phyloP scores from a whole-genome alignment of 225 moss, liverwort and hornwort genomes.

The Neckera pumila region DNA sequence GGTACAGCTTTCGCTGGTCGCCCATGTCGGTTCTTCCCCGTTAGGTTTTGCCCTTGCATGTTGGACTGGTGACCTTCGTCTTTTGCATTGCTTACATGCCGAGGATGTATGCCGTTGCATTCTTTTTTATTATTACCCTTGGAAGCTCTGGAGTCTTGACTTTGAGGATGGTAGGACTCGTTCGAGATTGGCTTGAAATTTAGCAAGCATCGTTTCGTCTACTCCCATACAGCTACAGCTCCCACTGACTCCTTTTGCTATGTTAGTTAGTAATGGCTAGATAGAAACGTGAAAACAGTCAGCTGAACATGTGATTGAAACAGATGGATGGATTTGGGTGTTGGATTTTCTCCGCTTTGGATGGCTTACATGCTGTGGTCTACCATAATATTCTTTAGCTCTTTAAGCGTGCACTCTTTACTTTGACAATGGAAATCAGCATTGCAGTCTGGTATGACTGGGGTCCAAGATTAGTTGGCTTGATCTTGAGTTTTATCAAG shows the following conservation, averaged over 20 bases:
- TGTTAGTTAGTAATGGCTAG: neutral
- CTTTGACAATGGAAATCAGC: neutral
- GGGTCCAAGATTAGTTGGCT: neutral
- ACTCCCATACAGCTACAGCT: neutral
- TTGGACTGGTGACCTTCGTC: neutral
- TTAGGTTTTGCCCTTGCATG: neutral
- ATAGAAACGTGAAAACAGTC: neutral
- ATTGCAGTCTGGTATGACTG: neutral
- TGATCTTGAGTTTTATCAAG: neutral
- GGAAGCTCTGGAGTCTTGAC: neutral
- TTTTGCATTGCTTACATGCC: neutral
- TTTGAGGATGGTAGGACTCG: neutral
- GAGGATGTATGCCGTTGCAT: neutral
- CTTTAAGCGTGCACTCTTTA: neutral
- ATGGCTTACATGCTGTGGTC: neutral
- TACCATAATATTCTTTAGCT: neutral
- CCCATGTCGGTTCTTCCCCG: neutral
- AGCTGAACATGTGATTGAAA: neutral
- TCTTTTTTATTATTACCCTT: neutral
- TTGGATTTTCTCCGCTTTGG: neutral
- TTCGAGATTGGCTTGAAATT: neutral
- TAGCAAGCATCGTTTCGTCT: neutral
- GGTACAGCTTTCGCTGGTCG: neutral
- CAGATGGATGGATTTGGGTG: no score
- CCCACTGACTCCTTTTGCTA: neutral